Conservation (phyloP, 257 asterid genomes). For the Mitragyna speciosa region DNA sequence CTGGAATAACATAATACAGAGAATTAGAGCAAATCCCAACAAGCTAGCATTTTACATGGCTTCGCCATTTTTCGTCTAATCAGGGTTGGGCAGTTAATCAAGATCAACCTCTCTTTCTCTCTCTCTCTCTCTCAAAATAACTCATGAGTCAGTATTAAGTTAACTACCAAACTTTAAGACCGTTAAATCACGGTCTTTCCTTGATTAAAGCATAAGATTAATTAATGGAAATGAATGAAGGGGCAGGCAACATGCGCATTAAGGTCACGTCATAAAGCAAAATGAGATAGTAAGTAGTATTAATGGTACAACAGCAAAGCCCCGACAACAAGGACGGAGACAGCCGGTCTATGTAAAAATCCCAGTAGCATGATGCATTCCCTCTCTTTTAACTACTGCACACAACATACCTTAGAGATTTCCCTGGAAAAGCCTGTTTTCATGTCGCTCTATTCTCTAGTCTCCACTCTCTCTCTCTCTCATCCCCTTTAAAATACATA, state of each 20-base stretch:
- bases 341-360: constrained; percentile 18
- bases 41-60: no score
- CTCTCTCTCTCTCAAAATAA: not conserved
- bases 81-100: not conserved
- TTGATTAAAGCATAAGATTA: not conserved
- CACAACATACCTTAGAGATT: not conserved
- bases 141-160: constrained; percentile 11
- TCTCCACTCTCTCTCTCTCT: no score
- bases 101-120: not conserved
- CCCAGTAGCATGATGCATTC: not conserved
- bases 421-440: constrained; percentile 20
- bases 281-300: not conserved
- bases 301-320: not conserved
- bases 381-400: not conserved
- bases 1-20: no score
- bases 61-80: not conserved
- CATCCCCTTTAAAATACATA: no score
- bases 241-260: constrained; percentile 19
- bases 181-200: constrained; percentile 9
- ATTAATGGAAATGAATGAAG: not conserved
- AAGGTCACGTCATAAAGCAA: constrained; percentile 18
- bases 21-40: no score
- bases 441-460: constrained; percentile 7
- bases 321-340: constrained; percentile 37
- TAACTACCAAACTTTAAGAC: constrained; percentile 23